Percentiles rank a stretch among this genome's conserved stretches.
phyloP scores from a whole-genome alignment of 805 yeast species.

The Zygoascus bituminiphila region DNA sequence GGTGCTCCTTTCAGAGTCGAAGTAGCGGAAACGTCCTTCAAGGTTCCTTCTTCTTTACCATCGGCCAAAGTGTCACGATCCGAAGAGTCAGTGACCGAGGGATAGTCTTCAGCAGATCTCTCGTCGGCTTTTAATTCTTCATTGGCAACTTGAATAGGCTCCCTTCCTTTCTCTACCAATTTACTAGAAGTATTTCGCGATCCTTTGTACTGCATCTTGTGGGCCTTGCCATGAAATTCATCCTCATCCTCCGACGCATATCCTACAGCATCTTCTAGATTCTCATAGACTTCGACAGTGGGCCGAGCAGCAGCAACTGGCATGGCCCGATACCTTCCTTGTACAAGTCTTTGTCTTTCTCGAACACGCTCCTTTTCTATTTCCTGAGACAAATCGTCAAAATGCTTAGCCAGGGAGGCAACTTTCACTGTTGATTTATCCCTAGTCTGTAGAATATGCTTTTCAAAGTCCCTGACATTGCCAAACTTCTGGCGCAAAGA shows the following conservation, averaged over 20 bases:
- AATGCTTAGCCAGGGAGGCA: conserved; percentile 45
- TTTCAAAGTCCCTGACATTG: conserved; percentile 19
- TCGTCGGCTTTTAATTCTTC: not conserved
- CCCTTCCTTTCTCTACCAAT: not conserved
- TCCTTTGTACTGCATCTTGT: not conserved
- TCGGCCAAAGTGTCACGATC: not conserved
- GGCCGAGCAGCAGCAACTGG: conserved; percentile 75
- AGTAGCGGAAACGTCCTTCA: not conserved
- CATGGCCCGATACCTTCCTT: conserved; percentile 53
- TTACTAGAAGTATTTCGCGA: not conserved
- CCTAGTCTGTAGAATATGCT: conserved; percentile 13
- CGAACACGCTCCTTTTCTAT: conserved; percentile 80
- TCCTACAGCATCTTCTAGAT: conserved; percentile 75
- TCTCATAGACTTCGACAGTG: conserved; percentile 81
- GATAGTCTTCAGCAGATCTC: not conserved
- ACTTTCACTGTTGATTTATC: conserved; percentile 18
- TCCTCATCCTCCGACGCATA: conserved; percentile 10
- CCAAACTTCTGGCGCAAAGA: conserved; percentile 15
- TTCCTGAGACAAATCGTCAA: conserved; percentile 73
- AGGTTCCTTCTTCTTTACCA: not conserved
- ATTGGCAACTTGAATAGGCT: not conserved
- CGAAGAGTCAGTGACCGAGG: not conserved
- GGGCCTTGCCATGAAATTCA: not conserved
- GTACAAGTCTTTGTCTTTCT: conserved; percentile 57
- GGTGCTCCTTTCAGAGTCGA: not conserved